Evolutionary conservation across 768 basidiomycete species (phyloP), one percentile per base, ranked within the genome.

Genomic region (Termitomyces sp.): DNA sequence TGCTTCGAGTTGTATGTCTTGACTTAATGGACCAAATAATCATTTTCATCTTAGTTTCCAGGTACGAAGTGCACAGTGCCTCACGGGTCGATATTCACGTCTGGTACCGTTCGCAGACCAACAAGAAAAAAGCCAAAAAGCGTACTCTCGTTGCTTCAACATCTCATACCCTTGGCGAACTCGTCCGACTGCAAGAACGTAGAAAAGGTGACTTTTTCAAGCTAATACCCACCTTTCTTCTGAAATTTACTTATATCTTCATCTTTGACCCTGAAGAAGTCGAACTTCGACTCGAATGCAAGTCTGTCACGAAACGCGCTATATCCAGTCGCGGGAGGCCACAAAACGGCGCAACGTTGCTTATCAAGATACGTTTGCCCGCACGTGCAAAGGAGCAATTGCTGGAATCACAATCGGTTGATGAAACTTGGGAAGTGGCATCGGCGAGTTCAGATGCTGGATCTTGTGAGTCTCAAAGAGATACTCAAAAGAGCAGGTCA

Each of bases 101-200:
- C 1, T 87, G 82, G 71, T 76, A 85, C 54, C 76, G 74, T 20
- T 77, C 87, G 0, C 74, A 76, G 45, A 83, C n/a, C n/a, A n/a
- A 79, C 66, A 90, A 87, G 74, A 81, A 84, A 68, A 87, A 84
- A 66, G 67, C 72, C 26, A 84, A 81, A 63, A 84, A 77, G 64
- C 76, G 78, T 1, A 77, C 70, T 40, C 72, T 87, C 3, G 79
- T 89, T 0, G 88, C 82, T 0, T 77, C 72, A 0, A 74, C 79
- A 0, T 70, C 71, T 9, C 74, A 82, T 62, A 74, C 82, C 0
- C 66, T 90, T 2, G 76, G 74, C 5, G 87, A 87, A 40, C 66
- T 86, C 41, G 53, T 77, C 38, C 81, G 76, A 60, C 79, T 72
- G 62, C 80, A 83, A 53, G 77, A 77, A 10, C 69, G 56, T 0